These are phyloP conservation scores for Peniophora sp. DNA, from an alignment of 1,284 basidiomycete species.

Conservation along the genomic window DNA sequence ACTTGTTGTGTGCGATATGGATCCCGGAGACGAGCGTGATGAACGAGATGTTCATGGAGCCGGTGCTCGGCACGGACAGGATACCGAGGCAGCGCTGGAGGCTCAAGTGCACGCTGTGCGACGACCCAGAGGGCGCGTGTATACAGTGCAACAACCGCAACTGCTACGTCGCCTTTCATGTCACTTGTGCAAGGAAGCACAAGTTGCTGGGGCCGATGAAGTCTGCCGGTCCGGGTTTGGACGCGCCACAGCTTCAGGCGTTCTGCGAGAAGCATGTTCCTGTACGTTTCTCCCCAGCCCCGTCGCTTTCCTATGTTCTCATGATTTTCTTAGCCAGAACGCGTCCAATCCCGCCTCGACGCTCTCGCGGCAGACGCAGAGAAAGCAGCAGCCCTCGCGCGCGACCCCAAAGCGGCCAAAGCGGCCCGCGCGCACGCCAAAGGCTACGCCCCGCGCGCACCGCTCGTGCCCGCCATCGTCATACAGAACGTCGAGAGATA, in stretches of 20 bases:
- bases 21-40: conserved; percentile 92
- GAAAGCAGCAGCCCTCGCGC: conserved; percentile 24
- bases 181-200: conserved; percentile 87
- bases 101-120: conserved; percentile 89
- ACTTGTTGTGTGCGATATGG: conserved; percentile 96
- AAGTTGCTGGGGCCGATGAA: conserved; percentile 86
- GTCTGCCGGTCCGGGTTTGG: conserved; percentile 56
- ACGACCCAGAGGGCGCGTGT: conserved; percentile 80
- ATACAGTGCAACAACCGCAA: conserved; percentile 92
- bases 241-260: conserved; percentile 63
- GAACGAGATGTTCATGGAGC: conserved; percentile 98
- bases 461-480: conserved; percentile 68
- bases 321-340: conserved; percentile 45
- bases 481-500: conserved; percentile 76
- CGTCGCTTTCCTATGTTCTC: conserved; percentile 3
- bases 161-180: conserved; percentile 93
- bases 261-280: conserved; percentile 55
- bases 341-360: conserved; percentile 49
- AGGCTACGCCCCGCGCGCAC: conserved; percentile 72
- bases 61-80: conserved; percentile 84
- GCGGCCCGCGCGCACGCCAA: conserved; percentile 76
- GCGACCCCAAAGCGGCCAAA: conserved; percentile 43
- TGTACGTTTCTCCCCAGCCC: conserved; percentile 2
- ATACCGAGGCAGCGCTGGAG: conserved; percentile 94
- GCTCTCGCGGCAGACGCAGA: conserved; percentile 36